Base-by-base conservation (phyloP, 1,284 basidiomycete genomes). In the Cerioporus squamosus region DNA sequence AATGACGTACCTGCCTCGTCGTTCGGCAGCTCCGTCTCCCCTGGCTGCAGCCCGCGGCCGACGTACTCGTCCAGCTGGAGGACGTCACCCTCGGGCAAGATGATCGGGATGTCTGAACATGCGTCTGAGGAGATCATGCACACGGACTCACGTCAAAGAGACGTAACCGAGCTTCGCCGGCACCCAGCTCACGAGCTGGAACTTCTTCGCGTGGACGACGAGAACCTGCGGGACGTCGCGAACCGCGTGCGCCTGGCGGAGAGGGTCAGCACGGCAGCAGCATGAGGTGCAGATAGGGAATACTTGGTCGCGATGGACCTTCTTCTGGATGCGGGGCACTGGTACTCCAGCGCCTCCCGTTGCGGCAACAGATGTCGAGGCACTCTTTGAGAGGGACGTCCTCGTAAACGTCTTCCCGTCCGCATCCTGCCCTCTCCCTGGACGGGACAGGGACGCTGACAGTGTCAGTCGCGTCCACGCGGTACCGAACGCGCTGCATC, bases 111-210 rank as follows among this genome's bases (percentile, higher is more conserved):
- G 64, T 97, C 94, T 95, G 64, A 18, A 51, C n/a, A 51, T 14
- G n/a, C 22, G 18, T 18, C 17, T 44, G 20, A 43, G 24, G 23
- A 8, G n/a, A 12, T 31, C n/a, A 9, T 52, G 14, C 3, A 12
- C 10, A n/a, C 17, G 24, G n/a, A 17, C 10, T 50, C 14, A 10
- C n/a, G 12, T 15, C 7, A 54, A 31, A 9, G 40, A 31, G 17
- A 54, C 66, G 33, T 59, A 94, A n/a, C 93, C 92, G 36, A 98
- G 84, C 74, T 99, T 99, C 5, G 91, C 86, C 0, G 97, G 97
- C 3, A 99, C 94, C 97, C 97, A 99, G 69, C 96, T 96, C 53
- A 97, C 88, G 6, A 98, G 84, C 75, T 97, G 93, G 79, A 98
- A 98, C 68, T 97, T 96, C 68, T 93, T 94, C 53, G 95, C 90